Conservation (phyloP, 73 alveolate genomes). For the Breviolum minutum region DNA sequence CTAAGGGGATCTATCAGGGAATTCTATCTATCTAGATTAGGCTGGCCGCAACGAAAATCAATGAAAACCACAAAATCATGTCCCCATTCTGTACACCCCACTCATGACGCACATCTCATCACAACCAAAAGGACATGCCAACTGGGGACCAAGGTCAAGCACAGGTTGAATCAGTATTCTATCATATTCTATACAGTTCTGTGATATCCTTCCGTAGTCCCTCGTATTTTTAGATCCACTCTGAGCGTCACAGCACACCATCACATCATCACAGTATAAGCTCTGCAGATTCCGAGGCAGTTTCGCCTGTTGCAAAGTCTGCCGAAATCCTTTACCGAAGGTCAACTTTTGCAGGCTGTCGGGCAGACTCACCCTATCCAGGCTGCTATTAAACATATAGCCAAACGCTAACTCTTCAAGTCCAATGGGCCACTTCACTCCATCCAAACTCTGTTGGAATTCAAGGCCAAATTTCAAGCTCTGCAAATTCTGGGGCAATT, state of each 20-base stretch:
- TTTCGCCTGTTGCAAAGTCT: not conserved
- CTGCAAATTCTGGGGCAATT: not conserved
- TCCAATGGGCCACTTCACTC: not conserved
- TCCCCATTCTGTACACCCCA: too few relatives aligned
- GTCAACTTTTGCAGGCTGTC: constrained; percentile 5
- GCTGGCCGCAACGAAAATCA: too few relatives aligned
- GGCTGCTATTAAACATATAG: not conserved
- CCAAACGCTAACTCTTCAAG: not conserved
- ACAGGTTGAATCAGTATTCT: too few relatives aligned
- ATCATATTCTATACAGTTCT: too few relatives aligned
- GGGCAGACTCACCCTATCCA: constrained; percentile 14
- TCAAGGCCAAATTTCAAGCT: constrained; percentile 27
- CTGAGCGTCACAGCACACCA: not conserved
- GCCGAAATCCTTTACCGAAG: not conserved
- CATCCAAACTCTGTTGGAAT: not conserved
- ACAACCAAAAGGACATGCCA: too few relatives aligned
- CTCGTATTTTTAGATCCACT: too few relatives aligned
- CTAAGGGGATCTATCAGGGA: too few relatives aligned
- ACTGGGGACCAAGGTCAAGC: too few relatives aligned
- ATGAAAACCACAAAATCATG: too few relatives aligned
- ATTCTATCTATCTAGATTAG: too few relatives aligned
- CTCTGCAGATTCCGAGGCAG: constrained; percentile 20
- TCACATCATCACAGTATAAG: not conserved
- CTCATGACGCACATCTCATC: too few relatives aligned
- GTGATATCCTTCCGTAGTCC: too few relatives aligned